Evolutionary conservation across 2,329 filamentous ascomycete genomes (phyloP).

Genomic region (Neobulgaria alba): DNA sequence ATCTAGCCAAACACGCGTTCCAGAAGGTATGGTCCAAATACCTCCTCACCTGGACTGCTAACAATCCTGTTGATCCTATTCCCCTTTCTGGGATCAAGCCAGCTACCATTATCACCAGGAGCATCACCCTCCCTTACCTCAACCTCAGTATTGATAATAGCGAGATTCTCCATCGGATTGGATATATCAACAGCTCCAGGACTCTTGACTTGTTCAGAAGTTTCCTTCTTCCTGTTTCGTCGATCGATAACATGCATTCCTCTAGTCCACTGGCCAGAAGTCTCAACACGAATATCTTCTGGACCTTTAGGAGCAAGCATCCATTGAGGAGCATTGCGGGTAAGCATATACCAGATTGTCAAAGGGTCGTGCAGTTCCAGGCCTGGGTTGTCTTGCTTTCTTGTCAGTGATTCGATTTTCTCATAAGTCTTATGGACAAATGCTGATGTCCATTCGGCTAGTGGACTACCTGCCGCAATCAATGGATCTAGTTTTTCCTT

Average conservation of each 20-base stretch:
- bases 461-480: constrained; percentile 55
- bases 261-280: constrained; percentile 84
- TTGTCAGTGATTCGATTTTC: constrained; percentile 56
- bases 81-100: constrained; percentile 65
- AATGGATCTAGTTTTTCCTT: constrained; percentile 44
- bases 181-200: constrained; percentile 27
- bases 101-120: constrained; percentile 64
- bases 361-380: constrained; percentile 67
- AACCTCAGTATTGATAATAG: constrained; percentile 34
- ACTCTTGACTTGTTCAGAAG: constrained; percentile 25
- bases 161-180: constrained; percentile 30
- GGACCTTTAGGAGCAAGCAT: constrained; percentile 43
- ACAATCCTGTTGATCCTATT: constrained; percentile 75
- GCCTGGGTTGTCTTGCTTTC: constrained; percentile 51
- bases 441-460: constrained; percentile 64
- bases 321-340: constrained; percentile 50
- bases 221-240: constrained; percentile 47
- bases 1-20: constrained; percentile 39
- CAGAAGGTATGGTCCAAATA: constrained; percentile 59
- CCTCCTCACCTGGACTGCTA: constrained; percentile 55
- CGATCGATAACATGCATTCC: constrained; percentile 84
- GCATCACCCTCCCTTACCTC: constrained; percentile 48
- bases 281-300: constrained; percentile 86
- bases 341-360: constrained; percentile 70
- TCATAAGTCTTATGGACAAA: constrained; percentile 64